Evolutionary conservation across 768 basidiomycete genomes (phyloP).

Genomic region (Boletus rubroflammeus): DNA sequence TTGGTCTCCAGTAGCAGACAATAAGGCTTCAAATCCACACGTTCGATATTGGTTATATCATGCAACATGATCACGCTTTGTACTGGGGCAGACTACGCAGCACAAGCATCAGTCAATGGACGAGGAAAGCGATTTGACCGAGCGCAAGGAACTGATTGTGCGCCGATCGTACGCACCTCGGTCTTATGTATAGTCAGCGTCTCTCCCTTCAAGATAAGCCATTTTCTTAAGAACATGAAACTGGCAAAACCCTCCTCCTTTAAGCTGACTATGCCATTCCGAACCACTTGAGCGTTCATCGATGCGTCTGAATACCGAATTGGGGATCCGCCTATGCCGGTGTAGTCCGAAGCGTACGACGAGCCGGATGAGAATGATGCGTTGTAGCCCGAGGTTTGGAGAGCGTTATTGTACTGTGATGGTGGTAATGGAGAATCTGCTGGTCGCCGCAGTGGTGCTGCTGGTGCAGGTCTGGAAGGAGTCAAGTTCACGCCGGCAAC

Average conservation of each 20-base stretch:
- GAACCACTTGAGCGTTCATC: conserved; percentile 46
- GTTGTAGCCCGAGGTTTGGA: conserved; percentile 56
- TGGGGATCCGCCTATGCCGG: conserved; percentile 80
- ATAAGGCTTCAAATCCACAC: conserved; percentile 92
- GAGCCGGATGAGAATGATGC: conserved; percentile 57
- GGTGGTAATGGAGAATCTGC: conserved; percentile 33
- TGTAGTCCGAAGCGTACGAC: conserved; percentile 63
- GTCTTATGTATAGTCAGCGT: conserved; percentile 82
- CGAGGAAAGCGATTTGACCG: neutral
- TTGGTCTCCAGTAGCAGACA: conserved; percentile 85
- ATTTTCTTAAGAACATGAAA: conserved; percentile 90
- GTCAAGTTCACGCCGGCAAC: conserved; percentile 59
- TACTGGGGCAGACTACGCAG: conserved; percentile 45
- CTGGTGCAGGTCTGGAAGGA: conserved; percentile 75
- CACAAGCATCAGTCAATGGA: conserved; percentile 4
- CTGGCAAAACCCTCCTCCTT: conserved; percentile 95
- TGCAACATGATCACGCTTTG: conserved; percentile 63
- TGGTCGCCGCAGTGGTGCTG: conserved; percentile 53
- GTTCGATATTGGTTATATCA: conserved; percentile 84
- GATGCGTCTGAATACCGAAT: conserved; percentile 43
- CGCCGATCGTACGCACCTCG: conserved; percentile 57
- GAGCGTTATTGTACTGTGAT: conserved; percentile 36
- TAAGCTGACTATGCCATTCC: conserved; percentile 73
- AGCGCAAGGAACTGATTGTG: neutral
- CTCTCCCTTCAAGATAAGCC: conserved; percentile 81